phyloP scores from a whole-genome alignment of 805 yeast genomes.

The Komagataella kurtzmanii region DNA sequence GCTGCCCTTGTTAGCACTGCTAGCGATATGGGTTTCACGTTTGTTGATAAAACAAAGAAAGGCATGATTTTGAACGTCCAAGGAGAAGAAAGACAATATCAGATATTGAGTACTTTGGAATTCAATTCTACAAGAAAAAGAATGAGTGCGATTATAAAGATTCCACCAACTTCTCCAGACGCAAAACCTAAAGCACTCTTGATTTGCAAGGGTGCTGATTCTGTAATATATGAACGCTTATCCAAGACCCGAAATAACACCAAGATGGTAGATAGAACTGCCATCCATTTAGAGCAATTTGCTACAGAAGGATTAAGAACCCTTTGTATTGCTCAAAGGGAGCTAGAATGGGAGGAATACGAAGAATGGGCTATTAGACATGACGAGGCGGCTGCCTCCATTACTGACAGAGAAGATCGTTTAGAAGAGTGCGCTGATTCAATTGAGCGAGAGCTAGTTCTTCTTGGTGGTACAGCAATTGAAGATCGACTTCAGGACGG shows the following conservation, averaged over 20 bases:
- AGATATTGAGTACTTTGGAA: conserved; percentile 56
- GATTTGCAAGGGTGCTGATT: conserved; percentile 80
- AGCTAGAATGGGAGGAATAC: conserved; percentile 49
- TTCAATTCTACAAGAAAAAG: conserved; percentile 79
- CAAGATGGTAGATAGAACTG: conserved; percentile 41
- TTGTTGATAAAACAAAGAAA: conserved; percentile 49
- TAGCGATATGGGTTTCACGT: conserved; percentile 61
- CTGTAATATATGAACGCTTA: conserved; percentile 60
- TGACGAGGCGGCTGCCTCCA: conserved; percentile 50
- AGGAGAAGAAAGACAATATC: conserved; percentile 59
- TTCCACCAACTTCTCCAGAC: conserved; percentile 33
- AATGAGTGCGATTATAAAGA: conserved; percentile 71
- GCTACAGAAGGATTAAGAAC: conserved; percentile 82
- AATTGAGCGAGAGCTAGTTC: conserved; percentile 49
- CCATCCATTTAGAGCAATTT: conserved; percentile 60
- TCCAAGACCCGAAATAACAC: conserved; percentile 27
- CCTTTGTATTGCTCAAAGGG: conserved; percentile 64
- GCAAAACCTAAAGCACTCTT: conserved; percentile 47
- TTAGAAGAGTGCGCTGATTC: conserved; percentile 68
- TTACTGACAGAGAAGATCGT: conserved; percentile 49
- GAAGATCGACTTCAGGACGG: conserved; percentile 80
- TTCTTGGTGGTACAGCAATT: conserved; percentile 78
- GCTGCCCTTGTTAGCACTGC: conserved; percentile 79
- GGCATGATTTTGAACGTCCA: conserved; percentile 58
- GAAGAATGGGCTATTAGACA: conserved; percentile 49